These are phyloP conservation scores for Samsoniella hepiali DNA, from an alignment of 2,329 filamentous ascomycete species.

Conservation along the genomic window DNA sequence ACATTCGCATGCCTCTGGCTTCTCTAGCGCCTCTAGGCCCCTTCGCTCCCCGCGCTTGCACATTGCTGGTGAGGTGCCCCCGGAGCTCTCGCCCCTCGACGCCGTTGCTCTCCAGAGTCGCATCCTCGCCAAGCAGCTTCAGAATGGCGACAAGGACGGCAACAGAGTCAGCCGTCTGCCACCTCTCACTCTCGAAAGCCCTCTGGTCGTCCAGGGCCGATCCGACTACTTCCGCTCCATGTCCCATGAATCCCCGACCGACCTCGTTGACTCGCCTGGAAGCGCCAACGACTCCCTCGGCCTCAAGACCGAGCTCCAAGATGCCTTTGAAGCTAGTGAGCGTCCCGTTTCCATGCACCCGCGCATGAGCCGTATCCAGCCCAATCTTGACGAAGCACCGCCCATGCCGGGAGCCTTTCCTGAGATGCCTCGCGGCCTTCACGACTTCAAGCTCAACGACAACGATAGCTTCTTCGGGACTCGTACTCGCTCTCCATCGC, in stretches of 20 bases:
- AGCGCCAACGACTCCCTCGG: slow-evolving; percentile 39
- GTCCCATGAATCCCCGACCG: slow-evolving; percentile 49
- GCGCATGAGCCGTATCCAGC: slow-evolving; percentile 62
- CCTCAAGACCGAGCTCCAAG: slow-evolving; percentile 55
- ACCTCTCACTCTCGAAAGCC: slow-evolving; percentile 77
- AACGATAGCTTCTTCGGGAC: slow-evolving; percentile 46
- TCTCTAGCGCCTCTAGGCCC: slow-evolving; percentile 31
- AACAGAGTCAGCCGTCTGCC: slow-evolving; percentile 82
- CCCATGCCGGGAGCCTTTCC: slow-evolving; percentile 40
- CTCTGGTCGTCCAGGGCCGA: slow-evolving; percentile 69
- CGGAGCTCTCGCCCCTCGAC: slow-evolving; percentile 89
- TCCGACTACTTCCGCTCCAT: slow-evolving; percentile 78
- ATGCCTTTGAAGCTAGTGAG: slow-evolving; percentile 44
- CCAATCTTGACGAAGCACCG: slow-evolving; percentile 48
- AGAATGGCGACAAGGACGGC: slow-evolving; percentile 71
- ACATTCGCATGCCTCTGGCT: slow-evolving; percentile 6
- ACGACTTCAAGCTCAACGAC: slow-evolving; percentile 38
- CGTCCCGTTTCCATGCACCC: slow-evolving; percentile 74
- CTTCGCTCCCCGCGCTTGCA: slow-evolving; percentile 71
- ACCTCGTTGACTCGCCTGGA: slow-evolving; percentile 25
- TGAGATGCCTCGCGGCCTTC: slow-evolving; percentile 41
- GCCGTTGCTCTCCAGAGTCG: slow-evolving; percentile 91
- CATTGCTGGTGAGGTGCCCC: slow-evolving; percentile 76
- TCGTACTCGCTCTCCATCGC: slow-evolving; percentile 57
- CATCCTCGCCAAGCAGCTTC: slow-evolving; percentile 79